phyloP scores from a whole-genome alignment of 768 basidiomycete species.

The Boletus insuetus region DNA sequence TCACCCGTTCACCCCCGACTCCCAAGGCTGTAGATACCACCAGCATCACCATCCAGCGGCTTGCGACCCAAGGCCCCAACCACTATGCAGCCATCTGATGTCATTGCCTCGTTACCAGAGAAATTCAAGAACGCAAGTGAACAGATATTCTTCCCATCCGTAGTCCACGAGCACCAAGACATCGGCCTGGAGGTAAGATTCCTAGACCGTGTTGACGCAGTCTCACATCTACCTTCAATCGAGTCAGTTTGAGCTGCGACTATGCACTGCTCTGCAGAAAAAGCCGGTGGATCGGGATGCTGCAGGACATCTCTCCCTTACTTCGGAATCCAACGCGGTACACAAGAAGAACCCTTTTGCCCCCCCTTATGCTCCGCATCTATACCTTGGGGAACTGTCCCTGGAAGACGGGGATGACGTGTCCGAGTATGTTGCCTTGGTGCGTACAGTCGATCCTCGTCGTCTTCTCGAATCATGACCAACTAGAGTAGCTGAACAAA shows the following conservation, averaged over 20 bases:
- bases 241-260: constrained; percentile 76
- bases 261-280: constrained; percentile 82
- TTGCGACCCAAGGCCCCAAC: neutral
- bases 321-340: constrained; percentile 20
- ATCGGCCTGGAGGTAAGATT: constrained; percentile 58
- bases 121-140: constrained; percentile 64
- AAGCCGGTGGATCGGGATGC: constrained; percentile 59
- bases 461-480: constrained; percentile 1
- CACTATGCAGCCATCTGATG: constrained; percentile 37
- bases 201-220: neutral
- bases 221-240: neutral
- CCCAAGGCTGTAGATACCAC: neutral
- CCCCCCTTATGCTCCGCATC: constrained; percentile 79
- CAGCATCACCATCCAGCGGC: neutral
- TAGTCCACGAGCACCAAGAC: constrained; percentile 57
- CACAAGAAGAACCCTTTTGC: constrained; percentile 66
- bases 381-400: constrained; percentile 73
- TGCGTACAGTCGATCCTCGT: constrained; percentile 34
- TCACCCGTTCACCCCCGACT: no score
- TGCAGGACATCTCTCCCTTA: constrained; percentile 33
- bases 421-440: constrained; percentile 66
- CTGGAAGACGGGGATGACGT: constrained; percentile 45
- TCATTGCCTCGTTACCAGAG: constrained; percentile 53
- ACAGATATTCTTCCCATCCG: constrained; percentile 77
- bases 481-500: constrained; percentile 69